Percentiles rank a stretch among this genome's conserved stretches.
These are phyloP conservation scores for Dianthus caryophyllus DNA, from an alignment of 148 eudicot genomes.

Conservation along the genomic window DNA sequence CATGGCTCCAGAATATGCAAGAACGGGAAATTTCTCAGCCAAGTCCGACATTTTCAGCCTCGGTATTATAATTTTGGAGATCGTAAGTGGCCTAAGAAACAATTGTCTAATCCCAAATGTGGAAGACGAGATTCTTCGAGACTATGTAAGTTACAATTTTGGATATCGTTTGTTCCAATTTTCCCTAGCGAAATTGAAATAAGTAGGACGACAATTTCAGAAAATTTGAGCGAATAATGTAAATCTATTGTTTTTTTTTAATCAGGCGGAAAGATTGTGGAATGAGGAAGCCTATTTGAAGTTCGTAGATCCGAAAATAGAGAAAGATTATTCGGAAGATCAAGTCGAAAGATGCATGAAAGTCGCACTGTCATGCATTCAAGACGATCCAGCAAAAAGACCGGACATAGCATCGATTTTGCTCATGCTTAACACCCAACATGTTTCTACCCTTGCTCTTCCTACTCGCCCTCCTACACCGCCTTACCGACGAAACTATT, in stretches of 20 bases:
- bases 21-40: slow-evolving; percentile 58
- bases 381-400: slow-evolving; percentile 27
- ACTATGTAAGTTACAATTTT: slow-evolving; percentile 19
- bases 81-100: slow-evolving; percentile 34
- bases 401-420: slow-evolving; percentile 27
- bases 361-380: slow-evolving; percentile 13
- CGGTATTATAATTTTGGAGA: slow-evolving; percentile 60
- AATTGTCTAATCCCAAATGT: background rate
- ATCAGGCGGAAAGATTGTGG: slow-evolving; percentile 26
- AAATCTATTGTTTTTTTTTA: background rate
- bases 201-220: too few species aligned
- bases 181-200: too few species aligned
- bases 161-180: background rate
- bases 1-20: slow-evolving; percentile 71
- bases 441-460: background rate
- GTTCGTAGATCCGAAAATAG: slow-evolving; percentile 19
- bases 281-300: background rate
- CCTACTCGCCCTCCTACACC: slow-evolving; percentile 15
- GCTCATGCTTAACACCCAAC: slow-evolving; percentile 19
- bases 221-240: too few species aligned
- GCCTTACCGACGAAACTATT: background rate
- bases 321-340: background rate
- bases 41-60: slow-evolving; percentile 65
- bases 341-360: slow-evolving; percentile 23
- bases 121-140: slow-evolving; percentile 3